Base-by-base conservation (phyloP, 495 filamentous ascomycete genomes). In the Aspergillus saccharolyticus region DNA sequence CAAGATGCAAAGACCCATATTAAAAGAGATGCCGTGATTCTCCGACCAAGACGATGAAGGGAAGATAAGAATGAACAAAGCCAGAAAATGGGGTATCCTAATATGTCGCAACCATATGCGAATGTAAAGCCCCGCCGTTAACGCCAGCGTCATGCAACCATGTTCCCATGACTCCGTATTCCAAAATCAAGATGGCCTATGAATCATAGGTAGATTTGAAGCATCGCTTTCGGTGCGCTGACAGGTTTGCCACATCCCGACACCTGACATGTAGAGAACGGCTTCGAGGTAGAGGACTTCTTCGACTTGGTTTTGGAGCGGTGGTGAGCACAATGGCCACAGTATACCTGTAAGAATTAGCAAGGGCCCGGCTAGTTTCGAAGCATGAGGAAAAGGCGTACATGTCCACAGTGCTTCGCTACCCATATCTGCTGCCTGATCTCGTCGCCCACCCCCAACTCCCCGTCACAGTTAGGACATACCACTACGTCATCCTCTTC, bases 361-460 rank as follows among this genome's bases (percentile, higher is more conserved):
- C 8, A 50, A 46, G 12, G 21, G 12, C 28, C 2, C 10, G 20
- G 18, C 9, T 19, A 47, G 16, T 16, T 20, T n/a, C 14, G 14
- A 55, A 14, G 18, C 1, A 28, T 15, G 17, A 22, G 1, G 42
- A 16, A 4, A 28, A 50, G 58, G 77, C 87, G 58, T 76, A 91
- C 89, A 78, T 92, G 89, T 54, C 89, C 89, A 69, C 89, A 92
- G 55, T 73, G 71, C 60, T 84, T 89, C 1, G 84, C 76, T 17
- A 89, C 78, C 87, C 89, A 91, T 30, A 90, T 85, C 56, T 88
- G 80, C 65, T 82, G 80, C 66, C 85, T 83, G 8, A 73, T 55
- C 21, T 83, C 83, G 44, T 79, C 73, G 19, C 80, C 79, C 18
- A 72, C 71, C n/a, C 87, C 84, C 46, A 92, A 69, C 65, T 91